phyloP scores from a whole-genome alignment of 768 basidiomycete species.

The Obba rivulosa region DNA sequence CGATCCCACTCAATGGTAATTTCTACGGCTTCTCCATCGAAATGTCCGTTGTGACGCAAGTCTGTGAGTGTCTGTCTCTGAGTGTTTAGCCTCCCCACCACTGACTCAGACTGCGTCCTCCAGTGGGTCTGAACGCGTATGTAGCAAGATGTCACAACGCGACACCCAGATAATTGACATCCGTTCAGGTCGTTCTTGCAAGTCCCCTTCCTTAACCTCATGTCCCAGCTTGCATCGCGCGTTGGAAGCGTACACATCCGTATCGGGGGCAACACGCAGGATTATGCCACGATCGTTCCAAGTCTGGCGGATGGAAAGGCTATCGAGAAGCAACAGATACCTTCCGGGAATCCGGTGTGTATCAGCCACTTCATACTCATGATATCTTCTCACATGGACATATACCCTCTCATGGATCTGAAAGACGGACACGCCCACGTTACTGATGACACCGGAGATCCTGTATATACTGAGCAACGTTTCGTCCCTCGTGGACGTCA shows the following conservation, averaged over 20 bases:
- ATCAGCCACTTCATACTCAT: constrained; percentile 18
- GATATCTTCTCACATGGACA: constrained; percentile 2
- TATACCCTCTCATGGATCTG: constrained; percentile 16
- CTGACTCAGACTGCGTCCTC: constrained; percentile 6
- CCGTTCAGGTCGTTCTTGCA: constrained; percentile 42
- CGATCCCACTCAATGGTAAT: constrained; percentile 42
- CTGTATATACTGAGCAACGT: constrained; percentile 47
- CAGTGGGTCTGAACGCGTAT: not conserved
- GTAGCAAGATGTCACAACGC: not conserved
- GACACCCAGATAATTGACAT: too few relatives aligned
- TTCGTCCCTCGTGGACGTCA: constrained; percentile 33
- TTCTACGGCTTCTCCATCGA: constrained; percentile 77
- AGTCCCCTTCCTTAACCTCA: constrained; percentile 43
- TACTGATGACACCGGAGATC: constrained; percentile 43
- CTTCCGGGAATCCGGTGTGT: constrained; percentile 35
- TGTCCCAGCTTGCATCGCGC: constrained; percentile 39
- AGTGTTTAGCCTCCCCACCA: not conserved
- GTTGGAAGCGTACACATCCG: constrained; percentile 34
- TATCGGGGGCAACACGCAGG: constrained; percentile 50
- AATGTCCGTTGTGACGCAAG: constrained; percentile 63
- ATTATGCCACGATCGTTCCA: constrained; percentile 41
- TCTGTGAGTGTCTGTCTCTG: constrained; percentile 43
- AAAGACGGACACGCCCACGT: constrained; percentile 49
- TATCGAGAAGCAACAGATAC: constrained; percentile 45
- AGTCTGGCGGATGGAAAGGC: constrained; percentile 42